A percentile compares a stretch with the other conserved stretches of the same genome.
Evolutionary conservation across 2,329 filamentous ascomycete genomes (phyloP).

Genomic region (Aspergillus vadensis): DNA sequence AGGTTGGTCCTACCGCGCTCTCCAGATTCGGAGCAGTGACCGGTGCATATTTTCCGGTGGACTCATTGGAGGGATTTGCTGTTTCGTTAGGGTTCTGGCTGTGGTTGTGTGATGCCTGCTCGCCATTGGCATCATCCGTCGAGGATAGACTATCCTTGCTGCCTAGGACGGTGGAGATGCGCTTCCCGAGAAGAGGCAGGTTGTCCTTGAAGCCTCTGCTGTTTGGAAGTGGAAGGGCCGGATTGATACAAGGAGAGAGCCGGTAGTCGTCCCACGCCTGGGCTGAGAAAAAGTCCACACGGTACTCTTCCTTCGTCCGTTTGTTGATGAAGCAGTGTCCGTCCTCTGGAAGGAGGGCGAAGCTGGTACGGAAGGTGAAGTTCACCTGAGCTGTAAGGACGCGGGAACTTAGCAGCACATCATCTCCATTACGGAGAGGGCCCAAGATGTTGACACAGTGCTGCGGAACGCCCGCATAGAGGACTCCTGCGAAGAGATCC

Average conservation of each 20-base stretch:
- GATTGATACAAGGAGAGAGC: conserved; percentile 75
- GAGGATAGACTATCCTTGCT: conserved; percentile 22
- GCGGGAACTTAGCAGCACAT: conserved; percentile 83
- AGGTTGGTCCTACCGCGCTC: conserved; percentile 28
- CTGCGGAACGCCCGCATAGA: conserved; percentile 83
- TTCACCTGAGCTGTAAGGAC: conserved; percentile 91
- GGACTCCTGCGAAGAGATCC: conserved; percentile 79
- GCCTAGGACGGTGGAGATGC: conserved; percentile 37
- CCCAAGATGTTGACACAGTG: conserved; percentile 90
- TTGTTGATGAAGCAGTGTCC: conserved; percentile 87
- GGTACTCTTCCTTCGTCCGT: conserved; percentile 75
- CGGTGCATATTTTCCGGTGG: not conserved
- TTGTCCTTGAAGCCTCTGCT: conserved; percentile 36
- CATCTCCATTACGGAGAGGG: conserved; percentile 86
- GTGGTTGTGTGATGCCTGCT: conserved; percentile 11
- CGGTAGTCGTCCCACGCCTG: conserved; percentile 78
- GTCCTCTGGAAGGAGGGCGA: conserved; percentile 80
- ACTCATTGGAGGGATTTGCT: conserved; percentile 1
- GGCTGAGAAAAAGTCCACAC: conserved; percentile 79
- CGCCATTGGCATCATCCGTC: conserved; percentile 18
- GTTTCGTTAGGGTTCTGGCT: not conserved
- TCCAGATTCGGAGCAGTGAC: conserved; percentile 32
- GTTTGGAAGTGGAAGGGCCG: conserved; percentile 59
- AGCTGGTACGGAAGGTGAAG: conserved; percentile 86
- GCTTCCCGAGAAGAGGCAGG: conserved; percentile 43